Percentiles rank a stretch among this genome's conserved stretches.
Evolutionary conservation across 2,329 filamentous ascomycete genomes (phyloP).

Genomic region (Fusarium sambucinum): DNA sequence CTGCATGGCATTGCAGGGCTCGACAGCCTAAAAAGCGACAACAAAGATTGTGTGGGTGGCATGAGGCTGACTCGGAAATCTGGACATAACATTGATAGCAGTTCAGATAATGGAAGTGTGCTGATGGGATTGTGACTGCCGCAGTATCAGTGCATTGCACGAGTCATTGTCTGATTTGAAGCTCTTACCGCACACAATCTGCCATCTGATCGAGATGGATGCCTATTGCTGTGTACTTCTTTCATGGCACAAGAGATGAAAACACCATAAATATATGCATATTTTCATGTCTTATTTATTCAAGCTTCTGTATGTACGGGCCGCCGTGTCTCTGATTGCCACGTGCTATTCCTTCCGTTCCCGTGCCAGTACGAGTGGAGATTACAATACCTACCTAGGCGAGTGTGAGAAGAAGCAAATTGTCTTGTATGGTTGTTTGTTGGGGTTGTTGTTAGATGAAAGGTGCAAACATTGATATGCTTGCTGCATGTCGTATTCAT

Average conservation of each 20-base stretch:
- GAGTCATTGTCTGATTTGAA: slow-evolving; percentile 10
- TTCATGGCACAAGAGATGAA: background rate
- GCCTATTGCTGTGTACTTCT: background rate
- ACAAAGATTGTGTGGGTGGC: slow-evolving; percentile 24
- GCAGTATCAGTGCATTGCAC: background rate
- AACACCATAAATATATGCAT: background rate
- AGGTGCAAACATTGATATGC: slow-evolving; percentile 7
- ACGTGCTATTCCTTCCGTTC: slow-evolving; percentile 38
- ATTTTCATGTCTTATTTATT: slow-evolving; percentile 17
- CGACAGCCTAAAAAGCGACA: slow-evolving; percentile 18
- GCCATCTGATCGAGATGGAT: background rate
- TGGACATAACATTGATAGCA: background rate
- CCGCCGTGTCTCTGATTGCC: slow-evolving; percentile 38
- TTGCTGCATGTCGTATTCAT: slow-evolving; percentile 1
- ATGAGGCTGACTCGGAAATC: slow-evolving; percentile 36
- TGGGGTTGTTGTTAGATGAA: background rate
- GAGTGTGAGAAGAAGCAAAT: slow-evolving; percentile 21
- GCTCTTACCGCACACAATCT: background rate
- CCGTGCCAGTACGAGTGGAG: slow-evolving; percentile 28
- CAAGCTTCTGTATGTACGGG: slow-evolving; percentile 14
- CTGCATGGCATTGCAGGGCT: slow-evolving; percentile 35
- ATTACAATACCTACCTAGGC: background rate
- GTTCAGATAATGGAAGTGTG: background rate
- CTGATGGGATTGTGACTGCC: slow-evolving; percentile 1
- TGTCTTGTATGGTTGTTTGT: background rate